These are phyloP conservation scores for Leptoxyphium fumago DNA, from an alignment of 2,329 filamentous ascomycete genomes.

Conservation along the genomic window DNA sequence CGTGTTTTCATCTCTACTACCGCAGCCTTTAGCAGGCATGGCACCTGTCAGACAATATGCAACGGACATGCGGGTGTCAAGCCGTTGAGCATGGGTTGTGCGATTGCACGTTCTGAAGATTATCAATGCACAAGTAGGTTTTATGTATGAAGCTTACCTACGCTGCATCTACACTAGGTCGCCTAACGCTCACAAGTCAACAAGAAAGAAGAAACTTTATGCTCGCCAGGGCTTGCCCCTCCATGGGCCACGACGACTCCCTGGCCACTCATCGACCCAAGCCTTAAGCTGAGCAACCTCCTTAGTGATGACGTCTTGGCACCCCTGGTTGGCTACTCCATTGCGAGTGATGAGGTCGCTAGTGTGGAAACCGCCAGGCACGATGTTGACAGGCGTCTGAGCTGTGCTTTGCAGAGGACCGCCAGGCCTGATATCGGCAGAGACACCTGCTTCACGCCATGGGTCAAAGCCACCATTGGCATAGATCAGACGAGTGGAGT, in stretches of 20 bases:
- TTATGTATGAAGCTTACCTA: no score
- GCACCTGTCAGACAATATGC: no score
- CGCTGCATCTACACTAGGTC: no score
- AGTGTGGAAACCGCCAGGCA: conserved; percentile 42
- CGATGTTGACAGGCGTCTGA: conserved; percentile 36
- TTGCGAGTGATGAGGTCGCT: conserved; percentile 37
- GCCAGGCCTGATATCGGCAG: conserved; percentile 37
- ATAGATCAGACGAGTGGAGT: conserved; percentile 40
- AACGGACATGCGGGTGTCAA: no score
- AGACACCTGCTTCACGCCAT: conserved; percentile 41
- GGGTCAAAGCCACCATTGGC: conserved; percentile 46
- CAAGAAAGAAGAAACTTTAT: no score
- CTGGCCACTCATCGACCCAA: conserved; percentile 38
- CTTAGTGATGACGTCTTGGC: conserved; percentile 35
- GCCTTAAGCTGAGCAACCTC: conserved; percentile 35
- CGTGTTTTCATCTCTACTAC: no score
- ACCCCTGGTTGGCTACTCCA: conserved; percentile 31
- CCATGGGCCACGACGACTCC: not conserved
- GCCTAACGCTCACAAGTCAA: no score
- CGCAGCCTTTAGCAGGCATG: no score
- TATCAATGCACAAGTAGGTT: no score
- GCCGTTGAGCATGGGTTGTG: no score
- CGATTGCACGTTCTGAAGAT: no score
- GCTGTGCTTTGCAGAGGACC: conserved; percentile 36
- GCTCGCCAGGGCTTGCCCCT: no score